Evolutionary conservation across 1,139 yeast genomes (phyloP).

Genomic region (Suhomyces taliae): DNA sequence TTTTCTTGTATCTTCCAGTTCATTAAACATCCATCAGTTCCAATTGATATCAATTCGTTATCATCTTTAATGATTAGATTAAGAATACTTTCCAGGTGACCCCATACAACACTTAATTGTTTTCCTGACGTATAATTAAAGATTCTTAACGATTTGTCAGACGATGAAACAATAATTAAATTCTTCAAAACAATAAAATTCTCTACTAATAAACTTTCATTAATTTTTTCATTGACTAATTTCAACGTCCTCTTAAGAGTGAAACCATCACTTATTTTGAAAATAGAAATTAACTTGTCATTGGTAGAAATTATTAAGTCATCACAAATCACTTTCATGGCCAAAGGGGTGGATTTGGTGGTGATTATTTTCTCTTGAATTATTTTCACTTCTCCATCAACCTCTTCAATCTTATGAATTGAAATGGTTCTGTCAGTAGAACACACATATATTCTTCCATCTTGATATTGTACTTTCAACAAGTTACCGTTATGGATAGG

Average conservation of each 20-base stretch:
- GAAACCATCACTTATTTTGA: conserved; percentile 30
- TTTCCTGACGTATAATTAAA: conserved; percentile 49
- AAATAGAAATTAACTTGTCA: conserved; percentile 50
- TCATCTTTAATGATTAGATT: conserved; percentile 32
- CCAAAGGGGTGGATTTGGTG: conserved; percentile 49
- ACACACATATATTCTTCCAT: conserved; percentile 45
- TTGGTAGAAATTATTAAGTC: conserved; percentile 52
- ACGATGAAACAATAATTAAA: conserved; percentile 45
- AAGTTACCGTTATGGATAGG: conserved; percentile 59
- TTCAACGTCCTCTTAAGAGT: conserved; percentile 44
- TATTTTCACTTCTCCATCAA: conserved; percentile 19
- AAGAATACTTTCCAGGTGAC: conserved; percentile 59
- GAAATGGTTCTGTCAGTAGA: conserved; percentile 62
- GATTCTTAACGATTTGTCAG: conserved; percentile 58
- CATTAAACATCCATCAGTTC: conserved; percentile 55
- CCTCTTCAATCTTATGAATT: conserved; percentile 41
- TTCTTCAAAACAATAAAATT: conserved; percentile 29
- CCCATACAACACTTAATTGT: conserved; percentile 56
- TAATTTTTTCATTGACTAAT: conserved; percentile 31
- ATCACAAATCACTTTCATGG: conserved; percentile 28
- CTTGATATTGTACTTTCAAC: conserved; percentile 31
- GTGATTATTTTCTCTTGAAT: conserved; percentile 48
- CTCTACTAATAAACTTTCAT: conserved; percentile 46
- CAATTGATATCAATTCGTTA: conserved; percentile 38
- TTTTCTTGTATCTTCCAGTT: conserved; percentile 36